These are phyloP conservation scores for Kalmusia sp. DNA, from an alignment of 2,329 filamentous ascomycete species.

Conservation along the genomic window DNA sequence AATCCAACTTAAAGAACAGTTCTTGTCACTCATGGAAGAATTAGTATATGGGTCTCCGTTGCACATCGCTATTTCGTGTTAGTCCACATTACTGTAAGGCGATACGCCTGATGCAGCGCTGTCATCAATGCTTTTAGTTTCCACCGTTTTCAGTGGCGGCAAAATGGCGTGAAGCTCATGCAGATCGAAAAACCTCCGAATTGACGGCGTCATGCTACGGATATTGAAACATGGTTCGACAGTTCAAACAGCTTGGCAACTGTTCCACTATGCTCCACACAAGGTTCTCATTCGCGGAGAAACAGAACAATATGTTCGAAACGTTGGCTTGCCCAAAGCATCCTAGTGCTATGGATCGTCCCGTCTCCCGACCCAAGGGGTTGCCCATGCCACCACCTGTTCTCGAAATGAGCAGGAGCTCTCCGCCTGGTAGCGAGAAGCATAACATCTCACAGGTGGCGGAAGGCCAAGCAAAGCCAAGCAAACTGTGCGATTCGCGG, in stretches of 20 bases:
- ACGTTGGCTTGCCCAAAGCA: background rate
- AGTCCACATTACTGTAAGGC: background rate
- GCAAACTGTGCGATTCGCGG: conserved; percentile 1
- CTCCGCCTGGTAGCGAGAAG: conserved; percentile 1
- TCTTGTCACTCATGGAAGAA: conserved; percentile 5
- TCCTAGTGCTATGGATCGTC: conserved; percentile 7
- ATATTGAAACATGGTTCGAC: background rate
- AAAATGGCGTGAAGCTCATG: background rate
- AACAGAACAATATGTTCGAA: background rate
- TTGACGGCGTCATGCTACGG: background rate
- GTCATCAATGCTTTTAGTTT: background rate
- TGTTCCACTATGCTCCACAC: background rate
- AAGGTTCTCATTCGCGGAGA: conserved; percentile 1
- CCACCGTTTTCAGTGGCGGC: background rate
- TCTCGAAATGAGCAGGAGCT: conserved; percentile 6
- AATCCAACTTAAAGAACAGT: background rate
- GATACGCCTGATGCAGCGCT: background rate
- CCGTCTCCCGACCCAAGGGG: background rate
- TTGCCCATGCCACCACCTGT: background rate
- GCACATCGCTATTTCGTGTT: conserved; percentile 1
- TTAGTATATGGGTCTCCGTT: background rate
- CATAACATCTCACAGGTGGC: background rate
- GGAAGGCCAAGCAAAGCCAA: conserved; percentile 7
- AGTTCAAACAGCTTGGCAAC: conserved; percentile 7
- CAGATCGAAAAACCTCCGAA: conserved; percentile 2